These are phyloP conservation scores for Diplogelasinospora grovesii DNA, from an alignment of 495 filamentous ascomycete genomes.

Conservation along the genomic window DNA sequence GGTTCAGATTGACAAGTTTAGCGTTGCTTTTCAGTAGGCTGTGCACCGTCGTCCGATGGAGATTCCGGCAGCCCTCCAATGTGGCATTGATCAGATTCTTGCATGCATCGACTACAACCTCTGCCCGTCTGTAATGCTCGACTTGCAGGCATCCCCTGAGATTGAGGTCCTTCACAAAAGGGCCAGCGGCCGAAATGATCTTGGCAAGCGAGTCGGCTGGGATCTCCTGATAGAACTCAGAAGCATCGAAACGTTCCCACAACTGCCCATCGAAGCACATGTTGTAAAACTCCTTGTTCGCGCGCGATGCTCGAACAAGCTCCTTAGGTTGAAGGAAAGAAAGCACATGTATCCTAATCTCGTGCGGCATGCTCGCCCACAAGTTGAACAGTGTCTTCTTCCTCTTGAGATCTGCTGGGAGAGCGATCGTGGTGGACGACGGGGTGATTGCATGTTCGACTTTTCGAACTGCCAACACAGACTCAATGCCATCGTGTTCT, in stretches of 20 bases:
- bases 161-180: conserved; percentile 88
- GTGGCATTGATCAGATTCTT: conserved; percentile 81
- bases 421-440: conserved; percentile 44
- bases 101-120: conserved; percentile 72
- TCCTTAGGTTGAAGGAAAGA: conserved; percentile 71
- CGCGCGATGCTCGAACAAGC: conserved; percentile 70
- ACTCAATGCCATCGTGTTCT: conserved; percentile 27
- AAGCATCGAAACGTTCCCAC: conserved; percentile 77
- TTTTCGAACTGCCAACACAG: conserved; percentile 29
- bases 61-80: conserved; percentile 82
- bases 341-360: conserved; percentile 75
- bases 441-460: conserved; percentile 20
- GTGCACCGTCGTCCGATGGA: conserved; percentile 67
- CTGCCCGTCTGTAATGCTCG: conserved; percentile 67
- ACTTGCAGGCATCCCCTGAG: conserved; percentile 56
- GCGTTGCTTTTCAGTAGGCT: conserved; percentile 72
- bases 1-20: conserved; percentile 71
- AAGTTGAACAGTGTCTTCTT: conserved; percentile 56
- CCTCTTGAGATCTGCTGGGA: conserved; percentile 57
- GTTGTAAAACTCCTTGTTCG: conserved; percentile 73
- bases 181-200: conserved; percentile 77
- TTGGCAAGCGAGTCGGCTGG: conserved; percentile 74
- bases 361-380: conserved; percentile 73
- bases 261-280: conserved; percentile 95
- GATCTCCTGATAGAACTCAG: conserved; percentile 82